These are phyloP conservation scores for Eimeria zaria DNA, from an alignment of 169 alveolate genomes.

Conservation along the genomic window DNA sequence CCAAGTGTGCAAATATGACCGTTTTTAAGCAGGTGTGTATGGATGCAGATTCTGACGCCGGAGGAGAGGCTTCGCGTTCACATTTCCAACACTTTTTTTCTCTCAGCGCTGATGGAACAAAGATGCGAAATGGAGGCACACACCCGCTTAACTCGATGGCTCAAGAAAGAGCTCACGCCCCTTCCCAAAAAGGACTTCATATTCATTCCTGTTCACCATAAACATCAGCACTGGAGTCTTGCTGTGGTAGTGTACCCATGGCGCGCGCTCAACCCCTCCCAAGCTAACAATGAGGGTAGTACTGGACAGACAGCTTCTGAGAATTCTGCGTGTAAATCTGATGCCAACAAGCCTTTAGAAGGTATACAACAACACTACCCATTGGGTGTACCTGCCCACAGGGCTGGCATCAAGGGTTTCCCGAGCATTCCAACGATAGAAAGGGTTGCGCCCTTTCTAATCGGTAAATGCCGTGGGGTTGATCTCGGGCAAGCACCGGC, in stretches of 20 bases:
- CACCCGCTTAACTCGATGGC: conserved; percentile 73
- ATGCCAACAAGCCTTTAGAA: not conserved
- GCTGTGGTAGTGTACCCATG: conserved; percentile 50
- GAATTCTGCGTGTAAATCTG: not conserved
- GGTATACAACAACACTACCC: not conserved
- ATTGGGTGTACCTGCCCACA: not conserved
- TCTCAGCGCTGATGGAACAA: conserved; percentile 55
- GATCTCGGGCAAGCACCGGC: not conserved
- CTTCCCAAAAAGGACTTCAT: conserved; percentile 68
- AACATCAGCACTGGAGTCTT: conserved; percentile 80
- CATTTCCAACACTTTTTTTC: conserved; percentile 73
- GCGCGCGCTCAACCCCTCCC: conserved; percentile 53
- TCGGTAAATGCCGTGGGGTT: not conserved
- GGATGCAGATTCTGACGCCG: conserved; percentile 72
- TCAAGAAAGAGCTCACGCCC: conserved; percentile 53
- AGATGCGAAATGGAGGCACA: conserved; percentile 58
- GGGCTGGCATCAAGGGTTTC: not conserved
- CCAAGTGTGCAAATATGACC: not conserved
- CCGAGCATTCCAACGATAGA: not conserved
- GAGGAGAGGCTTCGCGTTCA: conserved; percentile 54
- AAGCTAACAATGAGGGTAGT: not conserved
- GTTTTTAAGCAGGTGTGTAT: not conserved
- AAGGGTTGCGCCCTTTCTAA: not conserved
- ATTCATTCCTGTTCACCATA: conserved; percentile 73
- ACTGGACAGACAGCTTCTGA: conserved; percentile 17